Evolutionary conservation across 2,329 filamentous ascomycete species (phyloP), one percentile per base, ranked within the genome.

Genomic region (Cladophialophora chaetospira): DNA sequence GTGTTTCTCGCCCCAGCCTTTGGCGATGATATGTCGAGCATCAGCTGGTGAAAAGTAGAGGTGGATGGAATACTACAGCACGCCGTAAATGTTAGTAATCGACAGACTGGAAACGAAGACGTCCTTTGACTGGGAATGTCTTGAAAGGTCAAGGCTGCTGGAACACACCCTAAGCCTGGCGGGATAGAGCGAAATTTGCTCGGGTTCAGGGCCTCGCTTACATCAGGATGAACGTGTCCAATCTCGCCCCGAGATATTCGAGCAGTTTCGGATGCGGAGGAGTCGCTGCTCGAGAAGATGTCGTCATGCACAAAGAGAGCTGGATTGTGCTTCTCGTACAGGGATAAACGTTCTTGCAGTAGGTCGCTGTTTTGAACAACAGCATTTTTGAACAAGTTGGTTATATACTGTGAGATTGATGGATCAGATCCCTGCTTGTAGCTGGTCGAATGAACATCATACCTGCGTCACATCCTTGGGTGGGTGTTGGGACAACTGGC

Each of bases 11-110:
- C 87, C 91, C 90, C 90, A 95, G 1, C 89, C 88, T 60, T 83
- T 85, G 63, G 85, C 80, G 21, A 95, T 73, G n/a, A 94, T 80
- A 51, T 87, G 77, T 64, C 79, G 83, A 50, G 88, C 88, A 68
- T 95, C 91, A 28, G 88, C 82, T 0, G 89, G 89, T 67, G 94
- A 89, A 51, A 96, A 78, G 43, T 84, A 89, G 74, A 94, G 77
- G 71, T 95, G 90, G 80, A 94, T 78, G 2, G 84, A 88, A 60
- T 87, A 83, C 65, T 51, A 43, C 25, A 11, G 4, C 11, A 8
- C 31, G 3, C 6, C 45, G 33, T 33, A 33, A 1, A n/a, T n/a
- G n/a, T n/a, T n/a, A n/a, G n/a, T n/a, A n/a, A n/a, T n/a, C n/a
- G n/a, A n/a, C n/a, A n/a, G n/a, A n/a, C n/a, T n/a, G n/a, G n/a